Conservation (phyloP, 202 grass and related monocot species). For the Carex sylvatica region DNA sequence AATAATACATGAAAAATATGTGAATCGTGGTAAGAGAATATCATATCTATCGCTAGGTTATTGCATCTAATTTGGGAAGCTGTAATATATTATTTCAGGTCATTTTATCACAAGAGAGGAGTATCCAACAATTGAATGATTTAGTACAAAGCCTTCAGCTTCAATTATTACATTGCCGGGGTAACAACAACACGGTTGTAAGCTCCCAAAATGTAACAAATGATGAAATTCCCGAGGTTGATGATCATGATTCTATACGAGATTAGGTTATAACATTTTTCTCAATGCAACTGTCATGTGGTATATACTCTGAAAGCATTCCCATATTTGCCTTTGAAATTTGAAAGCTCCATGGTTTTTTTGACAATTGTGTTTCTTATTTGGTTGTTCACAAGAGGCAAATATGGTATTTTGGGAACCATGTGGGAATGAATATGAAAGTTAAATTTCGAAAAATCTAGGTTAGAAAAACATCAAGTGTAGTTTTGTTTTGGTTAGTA, state of each 20-base stretch:
- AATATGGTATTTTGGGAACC: not conserved
- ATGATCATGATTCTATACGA: conserved; percentile 46
- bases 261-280: conserved; percentile 35
- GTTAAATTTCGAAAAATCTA: conserved; percentile 6
- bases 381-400: not conserved
- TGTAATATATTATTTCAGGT: conserved; percentile 52
- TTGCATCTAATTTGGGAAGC: not conserved
- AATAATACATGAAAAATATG: not conserved
- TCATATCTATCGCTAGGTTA: not conserved
- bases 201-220: conserved; percentile 30
- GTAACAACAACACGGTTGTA: conserved; percentile 54
- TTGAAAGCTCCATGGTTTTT: conserved; percentile 15
- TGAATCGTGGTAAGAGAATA: not conserved
- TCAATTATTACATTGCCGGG: conserved; percentile 78
- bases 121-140: conserved; percentile 83
- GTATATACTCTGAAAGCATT: conserved; percentile 4
- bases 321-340: conserved; percentile 2
- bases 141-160: conserved; percentile 92
- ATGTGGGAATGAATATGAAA: conserved; percentile 3
- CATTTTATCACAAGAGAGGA: conserved; percentile 91
- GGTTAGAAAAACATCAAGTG: conserved; percentile 19
- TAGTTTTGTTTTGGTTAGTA: conserved; percentile 16
- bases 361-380: not conserved
- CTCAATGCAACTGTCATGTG: conserved; percentile 22
- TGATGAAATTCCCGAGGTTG: conserved; percentile 24